A percentile compares a stretch with the other conserved stretches of the same genome.
These are phyloP conservation scores for Omphalea diandra DNA, from an alignment of 441 rosid genomes.

Conservation along the genomic window DNA sequence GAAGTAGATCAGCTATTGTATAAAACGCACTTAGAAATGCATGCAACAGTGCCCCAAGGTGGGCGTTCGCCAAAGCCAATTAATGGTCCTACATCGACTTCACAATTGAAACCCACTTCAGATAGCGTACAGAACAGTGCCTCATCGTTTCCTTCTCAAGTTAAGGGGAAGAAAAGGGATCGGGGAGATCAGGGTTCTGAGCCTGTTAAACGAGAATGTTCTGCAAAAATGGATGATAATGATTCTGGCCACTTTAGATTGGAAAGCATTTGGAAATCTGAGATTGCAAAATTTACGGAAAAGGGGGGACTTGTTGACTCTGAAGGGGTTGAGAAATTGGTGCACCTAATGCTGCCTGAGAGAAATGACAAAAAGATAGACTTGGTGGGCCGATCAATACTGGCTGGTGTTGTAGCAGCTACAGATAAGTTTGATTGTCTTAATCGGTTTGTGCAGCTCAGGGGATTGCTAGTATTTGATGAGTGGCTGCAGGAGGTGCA, in stretches of 20 bases:
- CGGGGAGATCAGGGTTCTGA: conserved; percentile 76
- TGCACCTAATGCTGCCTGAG: conserved; percentile 70
- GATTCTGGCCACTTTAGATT: conserved; percentile 50
- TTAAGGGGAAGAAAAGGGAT: conserved; percentile 94
- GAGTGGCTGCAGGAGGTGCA: conserved; percentile 99
- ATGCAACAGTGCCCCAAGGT: conserved; percentile 70
- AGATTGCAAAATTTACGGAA: conserved; percentile 74
- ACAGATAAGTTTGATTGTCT: conserved; percentile 90
- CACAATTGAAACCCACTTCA: conserved; percentile 63
- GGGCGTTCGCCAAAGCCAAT: conserved; percentile 84
- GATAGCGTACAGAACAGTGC: conserved; percentile 58
- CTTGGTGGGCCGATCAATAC: conserved; percentile 63
- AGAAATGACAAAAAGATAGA: conserved; percentile 73
- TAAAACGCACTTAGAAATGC: conserved; percentile 74
- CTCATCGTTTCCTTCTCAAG: conserved; percentile 64
- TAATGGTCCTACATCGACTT: conserved; percentile 72
- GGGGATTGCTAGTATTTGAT: conserved; percentile 85
- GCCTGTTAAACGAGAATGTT: conserved; percentile 69
- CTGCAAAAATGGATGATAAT: conserved; percentile 57
- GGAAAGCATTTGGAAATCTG: conserved; percentile 62
- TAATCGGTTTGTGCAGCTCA: conserved; percentile 72
- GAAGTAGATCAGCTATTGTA: conserved; percentile 75
- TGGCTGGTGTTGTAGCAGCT: conserved; percentile 77
- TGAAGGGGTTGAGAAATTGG: conserved; percentile 78
- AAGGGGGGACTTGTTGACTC: conserved; percentile 77